Conservation (phyloP, 345 rosid species). For the Melaleuca alternifolia region DNA sequence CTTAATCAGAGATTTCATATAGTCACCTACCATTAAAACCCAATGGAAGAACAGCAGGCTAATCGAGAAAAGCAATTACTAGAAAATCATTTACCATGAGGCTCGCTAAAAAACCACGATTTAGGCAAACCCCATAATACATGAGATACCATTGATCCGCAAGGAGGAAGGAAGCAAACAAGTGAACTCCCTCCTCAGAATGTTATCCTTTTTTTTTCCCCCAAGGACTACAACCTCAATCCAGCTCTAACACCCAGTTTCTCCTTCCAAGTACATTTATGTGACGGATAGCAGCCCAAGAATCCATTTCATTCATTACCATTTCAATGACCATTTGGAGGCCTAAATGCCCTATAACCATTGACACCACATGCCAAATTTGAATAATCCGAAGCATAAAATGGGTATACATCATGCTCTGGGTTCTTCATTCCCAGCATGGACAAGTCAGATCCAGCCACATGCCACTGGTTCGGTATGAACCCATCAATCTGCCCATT, state of each 20-base stretch:
- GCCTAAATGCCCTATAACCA: slow-evolving; percentile 52
- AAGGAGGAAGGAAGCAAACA: slow-evolving; percentile 12
- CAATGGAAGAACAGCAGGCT: not conserved
- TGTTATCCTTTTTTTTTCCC: slow-evolving; percentile 12
- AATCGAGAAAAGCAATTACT: not conserved
- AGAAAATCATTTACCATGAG: not conserved
- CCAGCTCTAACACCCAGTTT: slow-evolving; percentile 30
- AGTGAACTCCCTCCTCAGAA: slow-evolving; percentile 39
- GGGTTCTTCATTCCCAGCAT: slow-evolving; percentile 39
- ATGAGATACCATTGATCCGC: not conserved
- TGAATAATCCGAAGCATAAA: slow-evolving; percentile 31
- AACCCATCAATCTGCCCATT: slow-evolving; percentile 55
- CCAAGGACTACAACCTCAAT: slow-evolving; percentile 44
- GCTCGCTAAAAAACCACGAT: not conserved
- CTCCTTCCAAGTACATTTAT: slow-evolving; percentile 17
- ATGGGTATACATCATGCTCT: slow-evolving; percentile 41
- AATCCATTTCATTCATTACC: not conserved
- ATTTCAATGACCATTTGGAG: slow-evolving; percentile 66
- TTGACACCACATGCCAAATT: slow-evolving; percentile 51
- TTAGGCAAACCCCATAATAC: not conserved
- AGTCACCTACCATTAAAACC: not conserved
- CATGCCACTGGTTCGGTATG: slow-evolving; percentile 50
- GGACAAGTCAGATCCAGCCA: slow-evolving; percentile 48
- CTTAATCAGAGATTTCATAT: not conserved
- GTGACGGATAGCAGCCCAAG: slow-evolving; percentile 9